These are phyloP conservation scores for Blakeslea trispora DNA, from an alignment of 371 early-diverging fungal genomes.

Conservation along the genomic window DNA sequence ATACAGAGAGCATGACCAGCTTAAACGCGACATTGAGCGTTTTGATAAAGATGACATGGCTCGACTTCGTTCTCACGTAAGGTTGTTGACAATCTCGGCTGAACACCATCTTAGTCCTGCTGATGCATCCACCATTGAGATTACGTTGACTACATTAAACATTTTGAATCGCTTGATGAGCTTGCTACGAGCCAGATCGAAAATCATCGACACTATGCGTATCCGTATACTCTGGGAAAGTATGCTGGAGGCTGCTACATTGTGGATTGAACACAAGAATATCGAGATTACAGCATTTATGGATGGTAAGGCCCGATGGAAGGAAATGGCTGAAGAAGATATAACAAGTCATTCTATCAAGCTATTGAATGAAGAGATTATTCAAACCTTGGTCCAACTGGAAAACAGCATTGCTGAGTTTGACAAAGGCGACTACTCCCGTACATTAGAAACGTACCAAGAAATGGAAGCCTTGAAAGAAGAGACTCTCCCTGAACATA, in stretches of 20 bases:
- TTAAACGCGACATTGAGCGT: conserved; percentile 47
- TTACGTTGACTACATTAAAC: conserved; percentile 41
- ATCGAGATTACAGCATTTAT: conserved; percentile 17
- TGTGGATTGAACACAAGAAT: conserved; percentile 18
- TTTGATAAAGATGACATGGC: conserved; percentile 57
- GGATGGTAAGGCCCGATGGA: conserved; percentile 21
- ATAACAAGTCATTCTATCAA: conserved; percentile 11
- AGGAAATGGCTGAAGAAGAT: conserved; percentile 6
- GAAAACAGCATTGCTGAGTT: conserved; percentile 33
- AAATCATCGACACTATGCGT: conserved; percentile 23
- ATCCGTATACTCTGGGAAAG: conserved; percentile 40
- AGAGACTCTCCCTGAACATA: conserved; percentile 25
- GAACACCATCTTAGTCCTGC: conserved; percentile 41
- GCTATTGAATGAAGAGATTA: conserved; percentile 23
- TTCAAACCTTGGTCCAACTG: conserved; percentile 17
- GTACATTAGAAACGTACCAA: conserved; percentile 29
- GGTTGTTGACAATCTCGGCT: conserved; percentile 29
- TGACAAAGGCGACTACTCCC: conserved; percentile 32
- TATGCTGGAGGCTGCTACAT: conserved; percentile 5
- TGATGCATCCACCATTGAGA: conserved; percentile 53
- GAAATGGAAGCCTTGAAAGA: conserved; percentile 34
- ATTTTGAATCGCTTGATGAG: conserved; percentile 35
- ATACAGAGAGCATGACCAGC: conserved; percentile 38
- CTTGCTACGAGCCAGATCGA: conserved; percentile 22
- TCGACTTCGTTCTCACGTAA: conserved; percentile 49